Evolutionary conservation across 148 eudicot genomes (phyloP), one percentile per base, ranked within the genome.

Genomic region (Bassia scoparia): DNA sequence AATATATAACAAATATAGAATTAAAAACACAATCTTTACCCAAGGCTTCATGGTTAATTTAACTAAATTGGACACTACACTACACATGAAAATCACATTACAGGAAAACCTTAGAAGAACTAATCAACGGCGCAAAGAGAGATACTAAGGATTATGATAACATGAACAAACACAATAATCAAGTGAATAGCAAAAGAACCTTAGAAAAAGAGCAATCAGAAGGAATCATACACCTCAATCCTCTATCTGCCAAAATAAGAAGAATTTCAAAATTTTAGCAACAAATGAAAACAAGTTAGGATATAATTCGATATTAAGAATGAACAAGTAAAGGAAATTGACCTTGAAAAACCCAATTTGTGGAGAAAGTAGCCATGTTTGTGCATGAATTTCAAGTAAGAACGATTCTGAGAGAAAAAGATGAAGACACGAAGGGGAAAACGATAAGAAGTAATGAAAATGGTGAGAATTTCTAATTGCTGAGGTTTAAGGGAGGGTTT

Each of bases 171-270:
- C 38, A 17, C 37, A 29, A 30, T 16, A 31, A 15, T 1, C 3
- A 68, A 50, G 27, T 46, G 33, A 35, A 21, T 5, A n/a, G 26
- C 24, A 61, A 15, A 41, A 30, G 1, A 43, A 75, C 78, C 78
- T 75, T 75, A 48, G 27, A 68, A 68, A 59, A 55, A n/a, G 66
- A 68, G 59, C 5, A 7, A 58, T 75, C 73, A 75, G 58, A 68
- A 31, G 73, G 68, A 43, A 75, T 23, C 72, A 68, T 56, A 68
- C 72, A 54, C 43, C 78, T 68, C 34, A 68, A 75, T 30, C 58
- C 73, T 30, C 67, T 75, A 68, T 68, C 73, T 75, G 67, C 73
- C 26, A 31, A 8, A 67, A 30, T 55, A 58, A 67, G 43, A 18
- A 29, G 20, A n/a, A 73, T 59, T n/a, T 37, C 8, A 38, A 29